Evolutionary conservation across 2,329 filamentous ascomycete species (phyloP).

Genomic region (Onygenales sp.): DNA sequence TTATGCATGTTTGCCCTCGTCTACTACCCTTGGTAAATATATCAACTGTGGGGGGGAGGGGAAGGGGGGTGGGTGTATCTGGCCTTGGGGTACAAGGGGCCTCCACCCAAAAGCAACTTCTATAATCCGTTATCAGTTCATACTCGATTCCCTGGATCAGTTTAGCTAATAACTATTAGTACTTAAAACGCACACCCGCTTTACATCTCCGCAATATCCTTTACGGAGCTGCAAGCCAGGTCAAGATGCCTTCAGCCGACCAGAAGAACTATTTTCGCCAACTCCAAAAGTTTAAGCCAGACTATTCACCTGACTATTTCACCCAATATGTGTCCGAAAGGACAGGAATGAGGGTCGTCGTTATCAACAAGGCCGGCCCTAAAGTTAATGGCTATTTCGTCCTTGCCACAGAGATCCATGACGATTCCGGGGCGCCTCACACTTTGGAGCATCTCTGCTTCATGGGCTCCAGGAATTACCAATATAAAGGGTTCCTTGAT

Average conservation of each 20-base stretch:
- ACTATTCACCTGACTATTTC: slow-evolving; percentile 81
- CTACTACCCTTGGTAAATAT: no score
- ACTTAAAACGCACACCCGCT: background rate
- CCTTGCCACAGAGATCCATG: slow-evolving; percentile 91
- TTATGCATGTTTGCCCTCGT: no score
- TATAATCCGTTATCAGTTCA: no score
- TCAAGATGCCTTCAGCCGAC: slow-evolving; percentile 47
- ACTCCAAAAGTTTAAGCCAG: slow-evolving; percentile 74
- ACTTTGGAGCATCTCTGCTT: slow-evolving; percentile 76
- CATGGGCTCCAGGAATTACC: slow-evolving; percentile 88
- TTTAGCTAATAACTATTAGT: background rate
- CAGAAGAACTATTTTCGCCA: slow-evolving; percentile 60
- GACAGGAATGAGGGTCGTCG: slow-evolving; percentile 89
- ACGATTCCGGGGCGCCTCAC: slow-evolving; percentile 88
- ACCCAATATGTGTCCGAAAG: slow-evolving; percentile 93
- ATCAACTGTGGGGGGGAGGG: no score
- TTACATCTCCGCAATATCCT: background rate
- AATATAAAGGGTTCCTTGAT: slow-evolving; percentile 89
- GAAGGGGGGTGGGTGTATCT: no score
- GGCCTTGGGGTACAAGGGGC: no score
- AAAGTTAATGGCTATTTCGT: slow-evolving; percentile 93
- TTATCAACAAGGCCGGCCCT: slow-evolving; percentile 87
- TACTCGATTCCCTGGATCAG: no score
- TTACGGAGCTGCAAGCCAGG: background rate
- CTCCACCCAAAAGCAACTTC: no score